These are phyloP conservation scores for Termitomyces sp. DNA, from an alignment of 768 basidiomycete genomes.

Conservation along the genomic window DNA sequence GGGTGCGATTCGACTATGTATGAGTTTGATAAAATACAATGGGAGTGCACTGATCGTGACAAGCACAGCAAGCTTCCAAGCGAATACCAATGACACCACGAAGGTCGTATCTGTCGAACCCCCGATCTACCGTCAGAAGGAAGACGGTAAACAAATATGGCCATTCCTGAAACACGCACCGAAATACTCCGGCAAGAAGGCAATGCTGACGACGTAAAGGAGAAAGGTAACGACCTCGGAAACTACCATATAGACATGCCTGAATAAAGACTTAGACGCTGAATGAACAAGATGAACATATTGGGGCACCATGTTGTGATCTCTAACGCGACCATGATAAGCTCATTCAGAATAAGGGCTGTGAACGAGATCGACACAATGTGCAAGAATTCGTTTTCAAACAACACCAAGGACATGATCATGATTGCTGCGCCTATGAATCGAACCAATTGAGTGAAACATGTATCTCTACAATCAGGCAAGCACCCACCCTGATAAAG, in stretches of 20 bases:
- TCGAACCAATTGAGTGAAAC: neutral
- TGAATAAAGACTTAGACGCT: conserved; percentile 20
- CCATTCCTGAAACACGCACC: conserved; percentile 48
- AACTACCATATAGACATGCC: conserved; percentile 94
- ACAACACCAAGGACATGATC: conserved; percentile 94
- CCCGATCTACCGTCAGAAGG: conserved; percentile 4
- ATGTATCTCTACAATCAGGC: neutral
- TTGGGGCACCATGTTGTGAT: conserved; percentile 85
- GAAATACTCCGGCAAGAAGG: conserved; percentile 94
- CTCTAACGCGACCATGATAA: conserved; percentile 98
- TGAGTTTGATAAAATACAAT: conserved; percentile 83
- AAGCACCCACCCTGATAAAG: conserved; percentile 79
- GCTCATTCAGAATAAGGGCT: conserved; percentile 90
- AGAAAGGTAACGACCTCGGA: conserved; percentile 85
- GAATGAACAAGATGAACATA: neutral
- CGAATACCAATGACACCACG: conserved; percentile 81
- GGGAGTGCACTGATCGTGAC: conserved; percentile 93
- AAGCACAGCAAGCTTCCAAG: conserved; percentile 93
- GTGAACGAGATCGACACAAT: conserved; percentile 99
- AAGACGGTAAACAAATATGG: neutral
- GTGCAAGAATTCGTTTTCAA: conserved; percentile 96
- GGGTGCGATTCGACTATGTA: conserved; percentile 82
- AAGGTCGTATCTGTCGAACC: conserved; percentile 74
- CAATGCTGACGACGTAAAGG: conserved; percentile 87
- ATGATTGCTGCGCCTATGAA: conserved; percentile 88